Evolutionary conservation across 2,329 filamentous ascomycete genomes (phyloP).

Genomic region (Penicillium brasilianum): DNA sequence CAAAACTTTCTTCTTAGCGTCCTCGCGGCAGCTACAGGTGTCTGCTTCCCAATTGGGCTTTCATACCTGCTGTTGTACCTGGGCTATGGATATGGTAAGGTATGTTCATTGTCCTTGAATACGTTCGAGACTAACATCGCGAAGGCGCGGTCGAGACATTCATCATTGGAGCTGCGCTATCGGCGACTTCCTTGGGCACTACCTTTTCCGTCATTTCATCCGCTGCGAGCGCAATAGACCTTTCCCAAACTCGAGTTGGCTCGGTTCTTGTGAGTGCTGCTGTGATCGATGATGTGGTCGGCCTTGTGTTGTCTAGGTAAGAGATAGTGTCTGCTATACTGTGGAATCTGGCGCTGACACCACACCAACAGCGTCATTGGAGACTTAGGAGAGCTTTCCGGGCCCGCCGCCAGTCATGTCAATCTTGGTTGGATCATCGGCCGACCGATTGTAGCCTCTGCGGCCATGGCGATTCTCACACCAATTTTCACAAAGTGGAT

Average conservation of each 20-base stretch:
- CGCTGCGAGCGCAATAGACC: constrained; percentile 42
- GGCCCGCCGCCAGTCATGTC: constrained; percentile 17
- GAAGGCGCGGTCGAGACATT: constrained; percentile 40
- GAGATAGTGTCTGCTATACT: neutral
- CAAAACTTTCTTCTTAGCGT: constrained; percentile 52
- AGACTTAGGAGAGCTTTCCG: constrained; percentile 33
- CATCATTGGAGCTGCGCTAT: constrained; percentile 38
- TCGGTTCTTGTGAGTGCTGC: constrained; percentile 54
- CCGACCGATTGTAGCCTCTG: constrained; percentile 46
- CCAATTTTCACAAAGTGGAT: constrained; percentile 46
- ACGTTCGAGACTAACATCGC: constrained; percentile 9
- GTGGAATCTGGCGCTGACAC: neutral
- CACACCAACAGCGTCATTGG: constrained; percentile 38
- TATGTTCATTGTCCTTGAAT: neutral
- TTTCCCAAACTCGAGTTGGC: constrained; percentile 51
- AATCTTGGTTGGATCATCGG: constrained; percentile 47
- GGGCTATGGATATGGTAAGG: constrained; percentile 49
- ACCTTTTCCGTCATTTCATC: constrained; percentile 41
- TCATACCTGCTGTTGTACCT: constrained; percentile 52
- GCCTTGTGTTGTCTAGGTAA: constrained; percentile 41
- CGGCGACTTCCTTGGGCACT: constrained; percentile 40
- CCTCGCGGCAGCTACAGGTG: constrained; percentile 51
- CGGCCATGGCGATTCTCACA: constrained; percentile 42
- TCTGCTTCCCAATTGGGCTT: constrained; percentile 54
- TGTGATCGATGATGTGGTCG: constrained; percentile 54